These are phyloP conservation scores for Meyerozyma guilliermondii DNA, from an alignment of 1,139 yeast genomes.

Conservation along the genomic window DNA sequence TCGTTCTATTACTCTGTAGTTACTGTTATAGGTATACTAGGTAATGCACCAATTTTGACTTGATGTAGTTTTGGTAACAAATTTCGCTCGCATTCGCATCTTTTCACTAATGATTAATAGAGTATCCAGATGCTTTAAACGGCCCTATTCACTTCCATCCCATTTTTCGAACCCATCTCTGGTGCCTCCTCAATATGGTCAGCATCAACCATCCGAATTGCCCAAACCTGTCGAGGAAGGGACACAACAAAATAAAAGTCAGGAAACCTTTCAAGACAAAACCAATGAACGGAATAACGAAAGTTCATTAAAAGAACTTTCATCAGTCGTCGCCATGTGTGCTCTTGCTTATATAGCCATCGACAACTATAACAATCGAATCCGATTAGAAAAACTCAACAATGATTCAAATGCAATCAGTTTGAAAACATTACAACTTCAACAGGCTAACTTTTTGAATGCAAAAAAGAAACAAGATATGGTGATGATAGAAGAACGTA, in stretches of 20 bases:
- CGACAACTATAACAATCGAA: conserved; percentile 44
- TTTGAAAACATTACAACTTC: conserved; percentile 38
- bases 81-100: neutral
- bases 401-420: conserved; percentile 37
- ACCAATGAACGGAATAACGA: neutral
- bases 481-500: conserved; percentile 43
- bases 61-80: neutral
- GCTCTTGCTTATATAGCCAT: conserved; percentile 45
- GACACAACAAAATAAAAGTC: neutral
- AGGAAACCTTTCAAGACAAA: neutral
- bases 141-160: conserved; percentile 5
- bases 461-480: conserved; percentile 44
- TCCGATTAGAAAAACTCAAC: conserved; percentile 35
- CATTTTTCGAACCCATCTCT: conserved; percentile 6
- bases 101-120: neutral
- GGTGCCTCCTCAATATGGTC: conserved; percentile 2
- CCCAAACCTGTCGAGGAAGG: neutral
- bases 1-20: conserved; percentile 2
- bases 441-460: conserved; percentile 38
- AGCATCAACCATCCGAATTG: neutral
- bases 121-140: neutral
- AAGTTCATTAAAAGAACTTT: conserved; percentile 24
- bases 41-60: conserved; percentile 1
- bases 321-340: conserved; percentile 33
- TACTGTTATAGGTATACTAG: conserved; percentile 1